Evolutionary conservation across 2,329 filamentous ascomycete species (phyloP).

Genomic region (Trichoderma sp.): DNA sequence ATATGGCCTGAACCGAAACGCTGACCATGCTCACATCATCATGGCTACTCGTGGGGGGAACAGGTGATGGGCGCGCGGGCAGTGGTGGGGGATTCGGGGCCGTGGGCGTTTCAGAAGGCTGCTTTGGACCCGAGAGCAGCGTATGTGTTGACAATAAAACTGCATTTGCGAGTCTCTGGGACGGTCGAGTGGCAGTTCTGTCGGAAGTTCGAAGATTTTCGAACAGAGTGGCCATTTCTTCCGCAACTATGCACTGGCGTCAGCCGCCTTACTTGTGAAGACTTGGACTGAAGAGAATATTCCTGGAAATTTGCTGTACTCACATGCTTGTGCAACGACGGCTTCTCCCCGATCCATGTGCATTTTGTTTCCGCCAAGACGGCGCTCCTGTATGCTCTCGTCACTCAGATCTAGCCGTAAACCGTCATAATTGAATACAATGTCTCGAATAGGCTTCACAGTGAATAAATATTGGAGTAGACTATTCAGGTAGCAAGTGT

Average conservation of each 20-base stretch:
- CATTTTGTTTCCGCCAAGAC: slow-evolving; percentile 66
- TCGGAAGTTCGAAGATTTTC: slow-evolving; percentile 63
- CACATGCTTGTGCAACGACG: slow-evolving; percentile 71
- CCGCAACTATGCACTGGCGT: slow-evolving; percentile 56
- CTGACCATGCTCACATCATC: slow-evolving; percentile 38
- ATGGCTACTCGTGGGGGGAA: slow-evolving; percentile 30
- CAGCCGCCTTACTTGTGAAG: neutral
- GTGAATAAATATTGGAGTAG: slow-evolving; percentile 94
- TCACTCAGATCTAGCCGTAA: slow-evolving; percentile 66
- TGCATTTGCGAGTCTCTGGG: slow-evolving; percentile 73
- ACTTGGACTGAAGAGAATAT: neutral
- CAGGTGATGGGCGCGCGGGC: slow-evolving; percentile 46
- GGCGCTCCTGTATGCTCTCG: slow-evolving; percentile 60
- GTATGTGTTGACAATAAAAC: slow-evolving; percentile 60
- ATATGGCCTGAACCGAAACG: slow-evolving; percentile 30
- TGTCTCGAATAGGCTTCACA: slow-evolving; percentile 72
- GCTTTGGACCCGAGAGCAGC: slow-evolving; percentile 34
- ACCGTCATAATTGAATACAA: slow-evolving; percentile 73
- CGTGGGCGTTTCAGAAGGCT: slow-evolving; percentile 25
- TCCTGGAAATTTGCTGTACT: slow-evolving; percentile 38
- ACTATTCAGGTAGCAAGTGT: slow-evolving; percentile 97
- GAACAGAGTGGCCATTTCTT: slow-evolving; percentile 69
- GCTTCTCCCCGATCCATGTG: slow-evolving; percentile 52
- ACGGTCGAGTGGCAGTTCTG: slow-evolving; percentile 62
- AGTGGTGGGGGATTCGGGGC: slow-evolving; percentile 45